phyloP scores from a whole-genome alignment of 768 basidiomycete species.

The Pleurotus tuber-regium region DNA sequence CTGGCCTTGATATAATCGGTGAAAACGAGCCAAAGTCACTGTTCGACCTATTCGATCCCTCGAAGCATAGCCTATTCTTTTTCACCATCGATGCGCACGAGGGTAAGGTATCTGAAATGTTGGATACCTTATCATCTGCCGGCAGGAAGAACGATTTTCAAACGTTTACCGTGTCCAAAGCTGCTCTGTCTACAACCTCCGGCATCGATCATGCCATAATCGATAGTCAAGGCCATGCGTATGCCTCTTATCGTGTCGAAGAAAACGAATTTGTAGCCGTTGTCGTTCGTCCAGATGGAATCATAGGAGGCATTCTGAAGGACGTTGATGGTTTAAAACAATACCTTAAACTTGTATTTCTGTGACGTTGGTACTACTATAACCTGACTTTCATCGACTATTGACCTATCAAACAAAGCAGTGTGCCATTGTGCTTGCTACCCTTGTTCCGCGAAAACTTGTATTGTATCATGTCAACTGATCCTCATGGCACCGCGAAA shows the following conservation, averaged over 20 bases:
- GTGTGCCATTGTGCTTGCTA: too few species aligned
- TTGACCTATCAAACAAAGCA: too few species aligned
- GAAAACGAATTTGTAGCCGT: not conserved
- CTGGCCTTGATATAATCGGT: not conserved
- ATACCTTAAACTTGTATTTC: not conserved
- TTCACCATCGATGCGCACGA: not conserved
- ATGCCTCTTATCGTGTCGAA: not conserved
- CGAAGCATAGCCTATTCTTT: constrained; percentile 1
- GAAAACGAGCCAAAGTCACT: not conserved
- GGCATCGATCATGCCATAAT: not conserved
- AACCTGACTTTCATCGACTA: too few species aligned
- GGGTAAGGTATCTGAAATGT: not conserved
- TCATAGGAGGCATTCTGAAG: not conserved
- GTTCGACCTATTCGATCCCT: constrained; percentile 5
- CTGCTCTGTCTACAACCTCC: not conserved
- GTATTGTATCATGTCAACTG: too few species aligned
- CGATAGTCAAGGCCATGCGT: not conserved
- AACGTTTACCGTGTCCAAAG: not conserved
- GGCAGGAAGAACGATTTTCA: not conserved
- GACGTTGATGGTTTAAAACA: not conserved
- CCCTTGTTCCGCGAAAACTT: too few species aligned
- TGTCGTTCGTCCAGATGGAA: not conserved
- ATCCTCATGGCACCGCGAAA: too few species aligned
- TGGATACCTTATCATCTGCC: not conserved
- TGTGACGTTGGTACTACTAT: too few species aligned